A percentile compares a stretch with the other conserved stretches of the same genome.
phyloP scores from a whole-genome alignment of 257 asterid genomes.

The Fraxinus americana region DNA sequence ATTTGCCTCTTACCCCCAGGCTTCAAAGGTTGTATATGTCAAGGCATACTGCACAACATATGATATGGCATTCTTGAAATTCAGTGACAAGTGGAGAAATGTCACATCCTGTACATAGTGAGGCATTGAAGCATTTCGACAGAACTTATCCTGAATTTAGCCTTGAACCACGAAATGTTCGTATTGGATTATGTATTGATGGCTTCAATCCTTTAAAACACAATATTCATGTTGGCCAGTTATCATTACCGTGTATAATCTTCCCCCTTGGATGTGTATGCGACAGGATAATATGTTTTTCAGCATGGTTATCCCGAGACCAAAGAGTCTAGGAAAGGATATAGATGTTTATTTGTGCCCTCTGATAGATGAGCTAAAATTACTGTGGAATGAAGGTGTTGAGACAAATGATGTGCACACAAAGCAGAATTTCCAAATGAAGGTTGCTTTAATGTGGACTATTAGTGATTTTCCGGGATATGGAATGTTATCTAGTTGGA shows the following conservation, averaged over 20 bases:
- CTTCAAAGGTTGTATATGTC: constrained; percentile 8
- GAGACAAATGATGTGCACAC: background rate
- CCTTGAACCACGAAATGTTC: background rate
- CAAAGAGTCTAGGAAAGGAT: background rate
- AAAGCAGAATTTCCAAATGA: background rate
- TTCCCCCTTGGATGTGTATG: constrained; percentile 6
- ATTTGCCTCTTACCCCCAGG: constrained; percentile 8
- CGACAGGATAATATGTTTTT: background rate
- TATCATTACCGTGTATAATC: background rate
- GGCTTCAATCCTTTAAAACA: constrained; percentile 3
- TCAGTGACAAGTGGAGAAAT: background rate
- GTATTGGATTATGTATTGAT: constrained; percentile 7
- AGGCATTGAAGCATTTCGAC: background rate
- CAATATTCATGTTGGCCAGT: constrained; percentile 1
- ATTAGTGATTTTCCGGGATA: constrained; percentile 4
- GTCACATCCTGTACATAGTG: background rate
- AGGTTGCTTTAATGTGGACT: background rate
- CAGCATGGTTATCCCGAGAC: background rate
- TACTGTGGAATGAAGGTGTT: background rate
- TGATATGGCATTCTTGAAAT: constrained; percentile 4
- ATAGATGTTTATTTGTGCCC: background rate
- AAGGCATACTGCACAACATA: background rate
- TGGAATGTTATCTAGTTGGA: background rate
- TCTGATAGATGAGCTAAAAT: background rate
- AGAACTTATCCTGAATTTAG: background rate